Conservation (phyloP, 1,284 basidiomycete genomes). For the Fomitopsis pinicola region DNA sequence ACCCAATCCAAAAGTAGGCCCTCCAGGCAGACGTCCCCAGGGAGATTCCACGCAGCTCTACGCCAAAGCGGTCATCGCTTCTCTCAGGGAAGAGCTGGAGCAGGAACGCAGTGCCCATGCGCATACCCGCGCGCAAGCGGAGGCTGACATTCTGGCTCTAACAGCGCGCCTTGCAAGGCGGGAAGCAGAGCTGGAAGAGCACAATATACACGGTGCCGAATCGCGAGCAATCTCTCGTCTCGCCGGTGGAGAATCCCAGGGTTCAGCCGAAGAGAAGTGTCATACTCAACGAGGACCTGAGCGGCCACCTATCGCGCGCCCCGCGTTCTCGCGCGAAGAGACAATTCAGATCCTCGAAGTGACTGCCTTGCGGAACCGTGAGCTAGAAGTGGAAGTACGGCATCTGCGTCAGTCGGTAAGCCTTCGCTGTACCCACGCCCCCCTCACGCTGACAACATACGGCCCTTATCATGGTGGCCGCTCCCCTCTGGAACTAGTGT, state of each 20-base stretch:
- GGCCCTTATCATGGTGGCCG: not conserved
- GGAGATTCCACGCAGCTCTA: not conserved
- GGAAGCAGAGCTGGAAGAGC: constrained; percentile 48
- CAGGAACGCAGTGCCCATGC: constrained; percentile 41
- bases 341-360: constrained; percentile 37
- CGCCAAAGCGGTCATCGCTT: constrained; percentile 32
- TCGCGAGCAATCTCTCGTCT: not conserved
- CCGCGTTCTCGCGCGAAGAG: constrained; percentile 28
- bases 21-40: not conserved
- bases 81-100: constrained; percentile 39
- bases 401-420: constrained; percentile 36
- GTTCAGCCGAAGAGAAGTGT: not conserved
- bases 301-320: not conserved
- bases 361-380: constrained; percentile 37
- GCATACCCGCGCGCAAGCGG: constrained; percentile 34
- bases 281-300: too few species aligned
- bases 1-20: not conserved
- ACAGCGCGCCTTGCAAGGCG: constrained; percentile 52
- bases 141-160: constrained; percentile 40
- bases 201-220: not conserved
- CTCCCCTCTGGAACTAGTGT: not conserved
- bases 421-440: not conserved
- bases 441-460: not conserved
- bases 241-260: not conserved
- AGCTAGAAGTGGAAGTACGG: constrained; percentile 43